Base-by-base conservation (phyloP, 495 filamentous ascomycete species). In the Penicillium verhagenii region DNA sequence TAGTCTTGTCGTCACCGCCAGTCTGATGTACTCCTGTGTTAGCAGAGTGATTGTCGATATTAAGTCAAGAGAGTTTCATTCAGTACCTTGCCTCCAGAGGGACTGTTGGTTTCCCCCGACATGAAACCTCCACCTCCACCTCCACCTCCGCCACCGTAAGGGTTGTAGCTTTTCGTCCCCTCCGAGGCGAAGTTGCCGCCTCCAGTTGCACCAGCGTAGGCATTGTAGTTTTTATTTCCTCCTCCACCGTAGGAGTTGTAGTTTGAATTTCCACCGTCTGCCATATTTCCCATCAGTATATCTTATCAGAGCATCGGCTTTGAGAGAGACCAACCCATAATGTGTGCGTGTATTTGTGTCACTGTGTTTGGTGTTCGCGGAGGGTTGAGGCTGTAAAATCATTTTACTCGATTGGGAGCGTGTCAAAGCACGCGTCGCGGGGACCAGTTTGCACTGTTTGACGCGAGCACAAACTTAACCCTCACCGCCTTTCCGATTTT, bases 51-150 rank as follows among this genome's bases (percentile, higher is more conserved):
- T 3, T 8, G 26, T 20, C 5, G 19, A 46, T 28, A 25, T 24
- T 39, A 40, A 21, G 11, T 43, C 0, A 21, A 13, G 18, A 3
- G n/a, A n/a, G n/a, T n/a, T 10, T 18, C 24, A 38, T 18, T 16
- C 31, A 7, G 23, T 47, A 77, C 75, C 64, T 70, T 75, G 63
- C 72, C 72, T 45, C 72, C 73, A 1, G 74, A 69, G 47, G 77
- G 78, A 48, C 73, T 78, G 61, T 70, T 80, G 45, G 62, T 76
- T 52, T 79, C 76, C 23, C 76, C 76, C 9, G 72, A 64, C 72
- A 89, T 79, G 64, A 89, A 90, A 23, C 88, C 86, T 46, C 88
- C 86, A 29, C 85, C 85, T 31, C 76, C 79, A 47, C 29, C 18
- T 43, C 76, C 79, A 49, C 35, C 21, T 43, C 23, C 39, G 35